Base-by-base conservation (phyloP, 495 filamentous ascomycete species). In the Chaetomium fimeti region DNA sequence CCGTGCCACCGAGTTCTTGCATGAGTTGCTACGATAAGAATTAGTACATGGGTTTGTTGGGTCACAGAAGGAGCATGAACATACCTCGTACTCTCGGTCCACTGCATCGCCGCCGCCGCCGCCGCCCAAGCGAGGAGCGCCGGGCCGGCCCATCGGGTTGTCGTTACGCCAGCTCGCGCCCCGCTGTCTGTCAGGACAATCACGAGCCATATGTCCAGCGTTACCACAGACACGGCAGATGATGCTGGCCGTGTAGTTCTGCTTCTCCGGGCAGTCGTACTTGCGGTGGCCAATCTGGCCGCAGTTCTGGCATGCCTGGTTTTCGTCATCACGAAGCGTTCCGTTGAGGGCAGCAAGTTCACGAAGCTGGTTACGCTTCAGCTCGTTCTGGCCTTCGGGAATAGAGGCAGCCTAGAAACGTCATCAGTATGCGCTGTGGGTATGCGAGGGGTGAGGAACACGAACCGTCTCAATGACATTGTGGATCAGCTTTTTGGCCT, bases 261-360 rank as follows among this genome's bases (percentile, higher is more conserved):
- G 89, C 75, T 96, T 91, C 80, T 99, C 89, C 8, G 95, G 95
- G 68, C 95, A 99, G 76, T 99, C 95, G 70, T 97, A 98, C 77
- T 98, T 99, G 75, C 95, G 87, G 77, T 99, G 95, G 62, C 95
- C 95, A 65, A 99, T 98, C 84, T 99, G 91, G 68, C 93, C 95
- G 77, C 95, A 99, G 82, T 99, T 99, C 79, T 98, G 95, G 81
- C 95, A 99, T 64, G 94, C 93, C 76, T 98, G 94, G 78, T 98
- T 98, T 76, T 98, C 94, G 70, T 98, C 94, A 71, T 98, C 94
- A 68, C 94, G 92, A 27, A 98, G 87, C 42, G 94, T 98, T 82
- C 94, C 94, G 83, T 98, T 98, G 67, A 98, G 86, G 18, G 94
- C 93, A 48, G 94, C 94, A 60, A 98, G 88, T 75, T 97, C 92